Evolutionary conservation across 2,329 filamentous ascomycete species (phyloP).

Genomic region (Diaporthe vaccinii): DNA sequence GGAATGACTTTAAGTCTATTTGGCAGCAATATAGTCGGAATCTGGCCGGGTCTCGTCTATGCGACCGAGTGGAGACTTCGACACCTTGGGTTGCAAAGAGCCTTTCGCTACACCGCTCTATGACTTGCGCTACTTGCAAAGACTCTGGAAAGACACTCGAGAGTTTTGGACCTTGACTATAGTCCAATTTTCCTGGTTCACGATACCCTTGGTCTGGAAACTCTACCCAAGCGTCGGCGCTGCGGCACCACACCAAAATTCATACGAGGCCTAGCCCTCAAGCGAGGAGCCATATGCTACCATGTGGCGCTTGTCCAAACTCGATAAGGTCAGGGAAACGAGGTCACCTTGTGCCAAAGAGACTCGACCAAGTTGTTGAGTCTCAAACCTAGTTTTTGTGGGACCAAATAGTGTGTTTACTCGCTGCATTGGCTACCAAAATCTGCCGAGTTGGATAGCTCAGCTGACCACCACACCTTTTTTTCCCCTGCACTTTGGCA

Average conservation of each 20-base stretch:
- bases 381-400: conserved; percentile 32
- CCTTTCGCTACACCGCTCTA: conserved; percentile 30
- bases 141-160: conserved; percentile 14
- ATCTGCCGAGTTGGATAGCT: conserved; percentile 25
- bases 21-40: conserved; percentile 8
- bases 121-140: conserved; percentile 15
- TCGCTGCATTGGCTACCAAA: neutral
- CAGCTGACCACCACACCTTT: conserved; percentile 29
- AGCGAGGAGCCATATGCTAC: neutral
- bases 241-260: neutral
- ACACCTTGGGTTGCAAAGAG: conserved; percentile 31
- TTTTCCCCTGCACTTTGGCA: conserved; percentile 21
- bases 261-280: neutral
- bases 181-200: neutral
- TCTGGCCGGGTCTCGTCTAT: conserved; percentile 25
- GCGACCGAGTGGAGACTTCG: conserved; percentile 32
- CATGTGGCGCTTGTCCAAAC: neutral
- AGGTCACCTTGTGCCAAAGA: neutral
- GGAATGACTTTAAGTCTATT: neutral
- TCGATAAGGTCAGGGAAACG: neutral
- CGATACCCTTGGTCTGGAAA: neutral
- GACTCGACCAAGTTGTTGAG: conserved; percentile 14
- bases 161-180: neutral
- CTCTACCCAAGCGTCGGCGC: neutral
- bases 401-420: conserved; percentile 8